Evolutionary conservation across 2,329 filamentous ascomycete genomes (phyloP), one percentile per base, ranked within the genome.

Genomic region (Talaromyces rugulosus): DNA sequence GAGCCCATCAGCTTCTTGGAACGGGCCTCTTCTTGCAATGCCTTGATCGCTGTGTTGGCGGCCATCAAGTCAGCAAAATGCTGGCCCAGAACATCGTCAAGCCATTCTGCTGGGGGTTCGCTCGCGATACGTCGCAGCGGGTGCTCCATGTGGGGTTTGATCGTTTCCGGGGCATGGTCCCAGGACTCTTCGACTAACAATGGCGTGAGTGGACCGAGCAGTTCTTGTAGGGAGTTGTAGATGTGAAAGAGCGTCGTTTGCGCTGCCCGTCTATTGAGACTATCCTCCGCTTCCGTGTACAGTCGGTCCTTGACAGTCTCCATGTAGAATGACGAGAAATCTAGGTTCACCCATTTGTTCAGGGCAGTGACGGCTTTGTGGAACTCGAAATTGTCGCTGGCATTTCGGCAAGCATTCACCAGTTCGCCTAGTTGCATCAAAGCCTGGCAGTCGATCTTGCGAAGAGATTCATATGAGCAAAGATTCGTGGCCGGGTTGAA

Each of bases 281-380:
- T 89, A 14, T 84, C 82, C 14, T 85, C 85, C 63, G 88, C 85
- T 33, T 90, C 91, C 53, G 93, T 95, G 79, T 99, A 99, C 1
- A 98, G 81, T 3, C 91, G 84, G 70, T 99, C 95, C 76, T 99
- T 99, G 69, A 93, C 82, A 0, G 90, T 87, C 75, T 99, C 95
- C 62, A 99, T 86, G 74, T 98, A 99, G 75, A 97, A 96, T 0
- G 94, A 89, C 0, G 92, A 97, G 28, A 99, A 83, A 67, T 97
- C 91, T 28, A 83, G 87, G 60, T 87, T 87, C 63, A 96, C 83
- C 88, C 93, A 97, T 65, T 86, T 85, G 75, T 93, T 96, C 66
- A 98, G 82, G 4, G 83, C 77, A 63, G 82, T 86, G 5, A 92
- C 81, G 12, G 85, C 93, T 75, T 87, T 90, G 82, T 92, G 89